phyloP scores from a whole-genome alignment of 345 rosid species.

The Moringa oleifera region DNA sequence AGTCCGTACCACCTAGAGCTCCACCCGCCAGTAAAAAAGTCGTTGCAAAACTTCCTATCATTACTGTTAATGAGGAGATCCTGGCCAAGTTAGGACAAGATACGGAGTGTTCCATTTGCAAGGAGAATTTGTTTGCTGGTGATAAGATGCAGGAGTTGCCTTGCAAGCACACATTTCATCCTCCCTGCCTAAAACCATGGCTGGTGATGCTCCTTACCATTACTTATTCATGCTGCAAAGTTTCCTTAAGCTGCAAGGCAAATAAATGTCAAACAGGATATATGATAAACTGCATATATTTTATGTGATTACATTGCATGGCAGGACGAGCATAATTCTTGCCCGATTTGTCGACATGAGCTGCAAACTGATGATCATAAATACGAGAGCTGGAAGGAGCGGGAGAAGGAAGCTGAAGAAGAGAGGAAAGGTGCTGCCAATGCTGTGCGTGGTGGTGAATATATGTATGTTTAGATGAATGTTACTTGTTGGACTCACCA shows the following conservation, averaged over 20 bases:
- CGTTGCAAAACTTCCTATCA: slow-evolving; percentile 78
- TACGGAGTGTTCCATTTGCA: slow-evolving; percentile 91
- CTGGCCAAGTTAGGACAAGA: slow-evolving; percentile 56
- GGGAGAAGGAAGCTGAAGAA: slow-evolving; percentile 84
- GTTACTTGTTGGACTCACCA: not conserved
- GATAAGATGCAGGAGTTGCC: slow-evolving; percentile 96
- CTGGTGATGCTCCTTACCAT: slow-evolving; percentile 49
- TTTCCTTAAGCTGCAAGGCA: not conserved
- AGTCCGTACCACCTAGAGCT: slow-evolving; percentile 49
- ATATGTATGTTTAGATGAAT: slow-evolving; percentile 64
- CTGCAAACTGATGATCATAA: slow-evolving; percentile 83
- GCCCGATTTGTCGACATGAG: slow-evolving; percentile 92
- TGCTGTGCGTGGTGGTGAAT: slow-evolving; percentile 90
- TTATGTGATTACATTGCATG: slow-evolving; percentile 9
- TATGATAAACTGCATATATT: not conserved
- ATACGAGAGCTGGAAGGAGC: slow-evolving; percentile 92
- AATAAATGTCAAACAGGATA: not conserved
- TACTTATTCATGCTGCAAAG: slow-evolving; percentile 2
- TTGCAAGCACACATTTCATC: slow-evolving; percentile 88
- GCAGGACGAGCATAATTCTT: slow-evolving; percentile 95
- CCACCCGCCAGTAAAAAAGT: slow-evolving; percentile 97
- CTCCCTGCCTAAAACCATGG: slow-evolving; percentile 98
- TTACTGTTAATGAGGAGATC: slow-evolving; percentile 54
- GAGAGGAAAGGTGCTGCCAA: slow-evolving; percentile 91
- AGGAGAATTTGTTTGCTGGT: slow-evolving; percentile 58